phyloP scores from a whole-genome alignment of 164 flowering plant species.

The Hamamelis virginiana region DNA sequence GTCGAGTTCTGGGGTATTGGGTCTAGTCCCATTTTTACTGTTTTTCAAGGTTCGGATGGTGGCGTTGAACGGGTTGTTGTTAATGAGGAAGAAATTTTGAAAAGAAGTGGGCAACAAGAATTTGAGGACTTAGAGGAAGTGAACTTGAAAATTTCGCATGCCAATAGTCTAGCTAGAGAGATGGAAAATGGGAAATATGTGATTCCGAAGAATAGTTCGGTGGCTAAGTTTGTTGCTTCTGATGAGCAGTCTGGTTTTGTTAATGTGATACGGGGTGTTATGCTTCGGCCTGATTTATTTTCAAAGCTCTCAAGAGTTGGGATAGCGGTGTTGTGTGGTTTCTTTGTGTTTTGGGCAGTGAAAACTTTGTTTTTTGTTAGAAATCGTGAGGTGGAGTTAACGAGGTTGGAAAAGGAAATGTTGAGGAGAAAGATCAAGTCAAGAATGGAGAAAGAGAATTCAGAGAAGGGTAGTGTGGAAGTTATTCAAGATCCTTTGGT shows the following conservation, averaged over 20 bases:
- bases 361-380: constrained; percentile 37
- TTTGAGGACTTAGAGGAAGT: constrained; percentile 34
- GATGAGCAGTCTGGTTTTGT: constrained; percentile 32
- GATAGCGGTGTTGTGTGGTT: constrained; percentile 40
- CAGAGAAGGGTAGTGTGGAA: constrained; percentile 55
- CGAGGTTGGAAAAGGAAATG: constrained; percentile 70
- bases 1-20: constrained; percentile 76
- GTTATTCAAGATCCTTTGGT: constrained; percentile 35
- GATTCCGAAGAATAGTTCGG: constrained; percentile 56
- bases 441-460: constrained; percentile 54
- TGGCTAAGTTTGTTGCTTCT: constrained; percentile 59
- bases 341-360: constrained; percentile 40
- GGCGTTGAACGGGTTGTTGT: constrained; percentile 54
- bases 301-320: constrained; percentile 45
- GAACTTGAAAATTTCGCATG: constrained; percentile 45
- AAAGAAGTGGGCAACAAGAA: constrained; percentile 34
- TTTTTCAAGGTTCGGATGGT: constrained; percentile 55
- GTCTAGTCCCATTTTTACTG: constrained; percentile 62
- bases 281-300: constrained; percentile 19
- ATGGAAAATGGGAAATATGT: constrained; percentile 56
- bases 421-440: constrained; percentile 70
- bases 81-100: constrained; percentile 66
- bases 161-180: constrained; percentile 58
- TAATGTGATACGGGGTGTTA: constrained; percentile 25
- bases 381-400: constrained; percentile 31